Base-by-base conservation (phyloP, 164 flowering plant species). In the Aristolochia californica region DNA sequence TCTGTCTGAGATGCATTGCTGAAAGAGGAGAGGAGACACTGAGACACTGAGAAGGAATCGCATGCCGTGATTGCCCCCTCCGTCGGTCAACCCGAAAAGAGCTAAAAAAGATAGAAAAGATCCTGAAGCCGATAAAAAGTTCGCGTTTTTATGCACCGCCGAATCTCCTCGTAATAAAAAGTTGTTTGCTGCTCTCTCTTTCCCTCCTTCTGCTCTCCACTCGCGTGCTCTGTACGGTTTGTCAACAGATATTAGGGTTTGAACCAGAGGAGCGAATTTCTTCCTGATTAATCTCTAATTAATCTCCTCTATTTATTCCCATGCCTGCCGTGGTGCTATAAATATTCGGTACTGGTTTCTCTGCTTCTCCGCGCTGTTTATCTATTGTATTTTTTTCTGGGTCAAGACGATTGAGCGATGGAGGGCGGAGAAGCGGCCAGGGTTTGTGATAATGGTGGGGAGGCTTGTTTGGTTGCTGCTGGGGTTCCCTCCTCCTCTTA, bases 401-500 rank as follows among this genome's bases (percentile, higher is more conserved):
- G n/a, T 16, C 14, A 14, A 25, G 23, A 16, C 5, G 18, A 27
- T 16, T 27, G 38, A 14, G 38, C 25, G 51, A 58, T 58, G 61
- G 61, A 48, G 43, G 30, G 47, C 58, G 43, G 16, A 2, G 22
- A 47, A 2, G 50, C 50, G 22, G 49, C 45, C 62, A 66, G 63
- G 65, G 68, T 64, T 57, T 45, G 62, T 7, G 72, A 23, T 3
- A 48, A 38, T 17, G 27, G 38, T 25, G n/a, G 28, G 8, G 60
- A 34, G 40, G 10, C 40, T 34, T 34, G 40, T 8, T 34, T 34
- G 40, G 40, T 1, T 5, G 10, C 40, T 9, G 40, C 40, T 34
- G 40, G 26, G 25, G 57, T 56, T 9, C 61, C 82, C 12, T 16
- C 22, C 18, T n/a, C 67, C 26, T 79, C 91, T 16, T 91, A 86